Evolutionary conservation across 2,329 filamentous ascomycete genomes (phyloP), one percentile per base, ranked within the genome.

Genomic region (Bipolaris victoriae): DNA sequence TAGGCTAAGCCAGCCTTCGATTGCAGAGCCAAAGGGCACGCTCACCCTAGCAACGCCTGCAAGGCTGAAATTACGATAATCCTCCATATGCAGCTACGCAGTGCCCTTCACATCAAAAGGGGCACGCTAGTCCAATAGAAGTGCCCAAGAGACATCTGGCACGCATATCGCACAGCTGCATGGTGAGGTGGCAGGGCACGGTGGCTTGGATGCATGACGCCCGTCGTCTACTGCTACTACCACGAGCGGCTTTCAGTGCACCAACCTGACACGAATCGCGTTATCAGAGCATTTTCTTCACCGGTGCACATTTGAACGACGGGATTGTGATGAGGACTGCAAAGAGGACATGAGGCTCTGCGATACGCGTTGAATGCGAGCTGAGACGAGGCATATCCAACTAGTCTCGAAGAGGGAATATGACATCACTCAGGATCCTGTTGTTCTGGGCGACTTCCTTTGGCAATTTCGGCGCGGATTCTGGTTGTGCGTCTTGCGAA

Each of bases 151-250:
- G 33, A 35, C 31, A 16, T 24, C 39, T 29, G n/a, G 46, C 24
- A 20, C 40, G 40, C 40, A 52, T 44, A 29, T 15, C 7, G 31
- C 40, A 26, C 40, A 26, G 40, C 40, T 37, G 22, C 16, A 35
- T 7, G 45, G 7, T 51, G 52, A 51, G 33, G 29, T 46, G 40
- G 52, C 33, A 15, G 52, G 47, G 40, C 40, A 5, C 35, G 31
- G 37, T 41, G 58, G 58, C 58, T 57, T 52, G 20, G 44, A 22
- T 29, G 20, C 45, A n/a, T 39, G 26, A 41, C 24, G 37, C 16
- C 48, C 35, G 13, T 5, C 31, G 20, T 20, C 20, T 15, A 24
- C 2, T 26, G 13, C 3, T 37, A 37, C 7, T 11, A 16, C 7
- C 18, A 16, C 13, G 9, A 6, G 49, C 29, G 39, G 29, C 39